Evolutionary conservation across 345 rosid species (phyloP).

Genomic region (Lepidium didymum): DNA sequence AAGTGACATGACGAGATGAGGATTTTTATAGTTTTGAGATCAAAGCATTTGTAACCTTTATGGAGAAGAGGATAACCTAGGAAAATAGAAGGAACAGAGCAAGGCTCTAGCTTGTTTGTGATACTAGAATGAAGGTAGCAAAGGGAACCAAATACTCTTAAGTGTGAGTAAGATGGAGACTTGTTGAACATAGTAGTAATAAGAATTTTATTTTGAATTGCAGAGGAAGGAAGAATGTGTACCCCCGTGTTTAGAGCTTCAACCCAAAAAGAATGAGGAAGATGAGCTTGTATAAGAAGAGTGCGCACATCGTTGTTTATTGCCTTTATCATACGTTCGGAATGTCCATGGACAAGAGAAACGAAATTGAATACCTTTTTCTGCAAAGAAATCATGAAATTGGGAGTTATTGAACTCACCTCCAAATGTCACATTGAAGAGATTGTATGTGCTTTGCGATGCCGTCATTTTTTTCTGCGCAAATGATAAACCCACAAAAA

Average conservation of each 20-base stretch:
- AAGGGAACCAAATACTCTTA: accelerated
- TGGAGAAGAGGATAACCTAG: background rate
- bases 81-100: accelerated
- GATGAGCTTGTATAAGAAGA: background rate
- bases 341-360: accelerated
- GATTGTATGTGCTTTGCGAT: too few species aligned
- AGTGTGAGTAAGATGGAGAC: accelerated
- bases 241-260: background rate
- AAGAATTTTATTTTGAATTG: background rate
- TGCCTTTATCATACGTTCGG: background rate
- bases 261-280: accelerated
- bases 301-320: background rate
- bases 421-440: background rate
- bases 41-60: accelerated
- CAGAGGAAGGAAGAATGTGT: background rate
- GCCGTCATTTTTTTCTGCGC: too few species aligned
- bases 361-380: accelerated
- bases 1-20: background rate
- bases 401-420: background rate
- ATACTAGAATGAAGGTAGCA: accelerated
- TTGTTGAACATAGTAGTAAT: background rate
- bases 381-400: background rate
- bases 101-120: accelerated
- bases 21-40: background rate
- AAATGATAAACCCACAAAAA: too few species aligned